Conservation (phyloP, 805 yeast species). For the Nakazawaea anatomiae region DNA sequence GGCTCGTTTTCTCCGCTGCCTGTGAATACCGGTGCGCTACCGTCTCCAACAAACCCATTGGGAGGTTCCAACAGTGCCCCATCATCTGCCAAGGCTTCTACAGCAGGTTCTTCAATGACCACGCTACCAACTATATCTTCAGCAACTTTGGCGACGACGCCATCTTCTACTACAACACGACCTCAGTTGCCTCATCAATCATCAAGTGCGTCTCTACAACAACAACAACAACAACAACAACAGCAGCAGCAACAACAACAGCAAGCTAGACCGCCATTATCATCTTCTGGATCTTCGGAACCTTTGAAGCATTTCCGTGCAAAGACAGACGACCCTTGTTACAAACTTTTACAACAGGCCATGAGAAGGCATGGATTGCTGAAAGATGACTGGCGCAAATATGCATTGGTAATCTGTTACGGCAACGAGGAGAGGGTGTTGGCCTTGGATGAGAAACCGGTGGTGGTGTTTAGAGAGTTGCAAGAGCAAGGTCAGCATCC, state of each 20-base stretch:
- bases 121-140: conserved; percentile 11
- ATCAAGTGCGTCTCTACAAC: no score
- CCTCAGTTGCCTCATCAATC: conserved; percentile 7
- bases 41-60: background rate
- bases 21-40: background rate
- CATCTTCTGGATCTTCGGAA: conserved; percentile 32
- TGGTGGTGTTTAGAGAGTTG: conserved; percentile 73
- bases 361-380: conserved; percentile 78
- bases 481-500: conserved; percentile 85
- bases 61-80: background rate
- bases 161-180: conserved; percentile 4
- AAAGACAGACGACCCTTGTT: conserved; percentile 86
- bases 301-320: conserved; percentile 82
- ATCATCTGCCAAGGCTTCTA: background rate
- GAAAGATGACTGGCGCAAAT: conserved; percentile 79
- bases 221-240: background rate
- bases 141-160: conserved; percentile 5
- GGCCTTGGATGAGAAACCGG: conserved; percentile 84
- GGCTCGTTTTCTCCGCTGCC: background rate
- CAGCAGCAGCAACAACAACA: conserved; percentile 3
- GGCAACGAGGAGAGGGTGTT: conserved; percentile 86
- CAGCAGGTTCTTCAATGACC: background rate
- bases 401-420: conserved; percentile 82
- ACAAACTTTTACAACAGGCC: conserved; percentile 81
- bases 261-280: conserved; percentile 6